Conservation (phyloP, 176 grass and related monocot species). For the Otatea glauca region DNA sequence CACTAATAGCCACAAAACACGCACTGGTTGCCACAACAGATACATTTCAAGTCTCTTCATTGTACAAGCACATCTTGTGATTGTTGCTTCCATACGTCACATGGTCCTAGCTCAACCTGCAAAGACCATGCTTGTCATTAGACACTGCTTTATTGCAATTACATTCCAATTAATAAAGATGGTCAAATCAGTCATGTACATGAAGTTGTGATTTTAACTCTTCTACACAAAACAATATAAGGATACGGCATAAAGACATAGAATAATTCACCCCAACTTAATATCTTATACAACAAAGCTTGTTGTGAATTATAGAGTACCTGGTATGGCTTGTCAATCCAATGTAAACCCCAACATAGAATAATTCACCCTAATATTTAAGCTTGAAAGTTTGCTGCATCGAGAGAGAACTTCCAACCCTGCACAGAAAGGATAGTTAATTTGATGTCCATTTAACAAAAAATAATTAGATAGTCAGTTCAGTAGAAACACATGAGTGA, state of each 20-base stretch:
- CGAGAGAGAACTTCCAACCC: constrained; percentile 64
- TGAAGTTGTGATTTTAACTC: not conserved
- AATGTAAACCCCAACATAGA: constrained; percentile 76
- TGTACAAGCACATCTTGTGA: constrained; percentile 64
- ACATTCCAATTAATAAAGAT: not conserved
- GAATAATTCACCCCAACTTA: not conserved
- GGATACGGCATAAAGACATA: no score
- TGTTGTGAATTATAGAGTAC: constrained; percentile 36
- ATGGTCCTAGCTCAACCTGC: constrained; percentile 67
- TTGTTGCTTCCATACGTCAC: constrained; percentile 85
- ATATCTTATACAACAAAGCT: not conserved
- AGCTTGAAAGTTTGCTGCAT: constrained; percentile 67
- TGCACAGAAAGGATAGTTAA: constrained; percentile 39
- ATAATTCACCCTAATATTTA: constrained; percentile 59
- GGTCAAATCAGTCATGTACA: not conserved
- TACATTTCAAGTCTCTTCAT: constrained; percentile 30
- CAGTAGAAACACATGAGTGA: constrained; percentile 53
- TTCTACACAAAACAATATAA: not conserved
- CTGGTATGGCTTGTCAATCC: constrained; percentile 82
- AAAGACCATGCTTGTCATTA: constrained; percentile 9
- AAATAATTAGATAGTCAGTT: not conserved
- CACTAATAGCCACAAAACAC: not conserved
- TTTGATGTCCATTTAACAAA: not conserved
- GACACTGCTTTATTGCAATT: not conserved
- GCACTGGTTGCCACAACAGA: not conserved